Conservation (phyloP, 108 stramenopile species). For the Nitzschia putrida region DNA sequence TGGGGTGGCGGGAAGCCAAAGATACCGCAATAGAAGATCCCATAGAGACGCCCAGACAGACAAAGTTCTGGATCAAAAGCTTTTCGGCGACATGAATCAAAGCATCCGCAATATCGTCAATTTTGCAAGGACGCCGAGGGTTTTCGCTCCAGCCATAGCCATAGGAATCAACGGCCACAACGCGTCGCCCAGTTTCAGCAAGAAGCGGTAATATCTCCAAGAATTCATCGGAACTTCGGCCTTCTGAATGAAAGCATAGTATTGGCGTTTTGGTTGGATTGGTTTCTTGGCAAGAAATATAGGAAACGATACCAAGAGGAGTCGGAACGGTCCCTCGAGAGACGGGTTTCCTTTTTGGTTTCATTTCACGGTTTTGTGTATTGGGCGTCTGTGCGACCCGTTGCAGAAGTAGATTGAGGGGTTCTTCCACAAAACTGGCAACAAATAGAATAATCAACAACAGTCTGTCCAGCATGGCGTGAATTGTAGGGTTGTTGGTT, state of each 20-base stretch:
- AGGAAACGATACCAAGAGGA: slow-evolving; percentile 24
- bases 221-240: slow-evolving; percentile 39
- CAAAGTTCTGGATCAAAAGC: slow-evolving; percentile 19
- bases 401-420: slow-evolving; percentile 2
- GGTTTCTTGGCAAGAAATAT: slow-evolving; percentile 15
- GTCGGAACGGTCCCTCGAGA: slow-evolving; percentile 22
- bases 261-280: slow-evolving; percentile 20
- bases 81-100: slow-evolving; percentile 25
- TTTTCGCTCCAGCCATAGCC: slow-evolving; percentile 34
- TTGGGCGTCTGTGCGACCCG: background rate
- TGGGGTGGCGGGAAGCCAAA: slow-evolving; percentile 36
- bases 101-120: slow-evolving; percentile 40
- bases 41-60: slow-evolving; percentile 13
- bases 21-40: slow-evolving; percentile 34
- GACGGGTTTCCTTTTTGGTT: background rate
- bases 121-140: slow-evolving; percentile 21
- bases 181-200: slow-evolving; percentile 22
- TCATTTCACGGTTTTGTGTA: background rate
- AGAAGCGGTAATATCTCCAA: slow-evolving; percentile 31
- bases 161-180: slow-evolving; percentile 28
- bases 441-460: slow-evolving; percentile 8
- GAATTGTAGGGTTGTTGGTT: slow-evolving; percentile 10
- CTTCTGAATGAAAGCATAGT: slow-evolving; percentile 33
- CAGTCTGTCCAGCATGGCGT: slow-evolving; percentile 14
- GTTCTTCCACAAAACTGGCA: slow-evolving; percentile 19